Base-by-base conservation (phyloP, 139 green algal species). In the Chlamydomonas eustigma region DNA sequence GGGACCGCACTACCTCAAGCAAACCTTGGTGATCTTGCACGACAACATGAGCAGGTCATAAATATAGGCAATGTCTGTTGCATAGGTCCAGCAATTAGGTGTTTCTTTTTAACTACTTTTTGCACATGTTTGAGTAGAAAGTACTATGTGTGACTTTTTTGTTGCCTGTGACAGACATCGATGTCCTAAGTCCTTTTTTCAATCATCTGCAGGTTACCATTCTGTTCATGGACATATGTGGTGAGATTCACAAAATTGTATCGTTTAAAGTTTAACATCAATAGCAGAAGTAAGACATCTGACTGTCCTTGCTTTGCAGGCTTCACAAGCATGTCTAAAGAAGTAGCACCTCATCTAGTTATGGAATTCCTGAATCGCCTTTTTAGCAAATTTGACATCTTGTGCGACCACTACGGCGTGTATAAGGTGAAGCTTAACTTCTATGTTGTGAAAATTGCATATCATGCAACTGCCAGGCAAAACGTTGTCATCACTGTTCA, bases 351-450 rank as follows among this genome's bases (percentile, higher is more conserved):
- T 1, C 38, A 71, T 1, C 25, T 67, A 25, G 85, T 90, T 39
- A 87, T 90, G 82, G 69, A 32, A 24, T 85, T 86, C 72, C 78
- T 90, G 24, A 90, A 90, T 66, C 37, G 79, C 50, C 79, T 90
- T 12, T 90, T 84, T 78, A 76, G 71, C 4, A 36, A 44, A 4
- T 80, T 80, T 39, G 79, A 84, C 74, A 64, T 50, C 33, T 3
- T 44, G 8, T 39, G 8, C 3, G 65, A 72, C 65, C 3, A 3
- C 8, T 39, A 72, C 65, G 31, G 28, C 33, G 8, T 38, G 33
- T 44, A 72, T 8, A 44, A 39, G 65, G 65, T 44, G 28, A 18
- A 18, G 50, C 18, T 63, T 30, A 18, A 63, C 18, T 24, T 63
- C 22, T 30, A 18, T 30, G 24, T 24, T 63, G 50, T 63, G 50